These are phyloP conservation scores for Gossypium laxum DNA, from an alignment of 441 rosid species.

Conservation along the genomic window DNA sequence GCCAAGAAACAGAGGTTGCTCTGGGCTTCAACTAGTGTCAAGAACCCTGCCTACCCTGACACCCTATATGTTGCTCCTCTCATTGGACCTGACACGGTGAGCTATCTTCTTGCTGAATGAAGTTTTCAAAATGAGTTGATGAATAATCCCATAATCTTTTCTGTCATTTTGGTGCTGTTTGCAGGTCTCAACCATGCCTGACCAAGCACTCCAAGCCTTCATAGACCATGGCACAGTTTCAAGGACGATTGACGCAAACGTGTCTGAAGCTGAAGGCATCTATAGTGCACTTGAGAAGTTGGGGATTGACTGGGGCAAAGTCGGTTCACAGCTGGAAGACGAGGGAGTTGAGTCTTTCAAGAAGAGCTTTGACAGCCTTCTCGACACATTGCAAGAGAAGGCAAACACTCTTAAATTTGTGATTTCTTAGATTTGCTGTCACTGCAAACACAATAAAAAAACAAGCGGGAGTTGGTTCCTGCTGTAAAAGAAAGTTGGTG, in stretches of 20 bases:
- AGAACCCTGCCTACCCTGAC: slow-evolving; percentile 83
- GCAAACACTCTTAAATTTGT: slow-evolving; percentile 74
- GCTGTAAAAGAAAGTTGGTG: slow-evolving; percentile 18
- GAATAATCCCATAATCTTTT: neutral
- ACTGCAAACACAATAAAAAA: slow-evolving; percentile 27
- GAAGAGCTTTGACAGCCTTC: slow-evolving; percentile 87
- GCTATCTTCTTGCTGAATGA: slow-evolving; percentile 17
- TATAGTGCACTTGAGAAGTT: slow-evolving; percentile 93
- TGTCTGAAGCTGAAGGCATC: slow-evolving; percentile 83
- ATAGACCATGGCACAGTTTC: slow-evolving; percentile 69
- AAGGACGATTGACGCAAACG: slow-evolving; percentile 77
- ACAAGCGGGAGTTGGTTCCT: slow-evolving; percentile 19
- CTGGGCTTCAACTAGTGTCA: slow-evolving; percentile 96
- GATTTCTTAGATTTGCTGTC: slow-evolving; percentile 17
- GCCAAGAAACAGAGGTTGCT: slow-evolving; percentile 93
- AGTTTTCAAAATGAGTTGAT: neutral
- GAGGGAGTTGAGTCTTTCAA: slow-evolving; percentile 91
- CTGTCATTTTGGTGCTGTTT: neutral
- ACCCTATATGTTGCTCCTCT: slow-evolving; percentile 83
- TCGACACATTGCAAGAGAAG: slow-evolving; percentile 84
- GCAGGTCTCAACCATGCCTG: slow-evolving; percentile 97
- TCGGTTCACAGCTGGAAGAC: slow-evolving; percentile 70
- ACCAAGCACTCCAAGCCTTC: slow-evolving; percentile 90
- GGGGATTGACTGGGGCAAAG: slow-evolving; percentile 79
- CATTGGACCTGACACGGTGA: slow-evolving; percentile 89